Conservation (phyloP, 2,329 filamentous ascomycete genomes). For the Aureobasidium sp. region DNA sequence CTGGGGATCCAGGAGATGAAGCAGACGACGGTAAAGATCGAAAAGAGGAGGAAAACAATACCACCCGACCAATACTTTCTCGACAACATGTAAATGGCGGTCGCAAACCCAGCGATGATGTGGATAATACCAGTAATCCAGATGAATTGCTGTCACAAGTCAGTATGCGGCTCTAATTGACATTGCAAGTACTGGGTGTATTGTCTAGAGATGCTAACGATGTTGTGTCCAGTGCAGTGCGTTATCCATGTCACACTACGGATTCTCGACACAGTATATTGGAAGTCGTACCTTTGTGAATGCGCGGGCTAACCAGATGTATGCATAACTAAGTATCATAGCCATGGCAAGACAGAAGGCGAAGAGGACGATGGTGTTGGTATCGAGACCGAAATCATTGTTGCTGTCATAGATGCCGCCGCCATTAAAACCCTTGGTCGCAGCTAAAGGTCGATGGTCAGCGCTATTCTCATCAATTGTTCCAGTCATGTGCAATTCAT, state of each 20-base stretch:
- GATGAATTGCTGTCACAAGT: conserved; percentile 65
- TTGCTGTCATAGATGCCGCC: conserved; percentile 64
- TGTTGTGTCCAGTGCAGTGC: background rate
- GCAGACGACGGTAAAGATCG: conserved; percentile 70
- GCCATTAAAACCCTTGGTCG: conserved; percentile 56
- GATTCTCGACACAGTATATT: background rate
- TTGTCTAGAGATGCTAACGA: background rate
- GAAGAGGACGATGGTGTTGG: conserved; percentile 82
- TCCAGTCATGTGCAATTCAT: background rate
- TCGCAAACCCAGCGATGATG: conserved; percentile 75
- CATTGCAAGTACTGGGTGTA: background rate
- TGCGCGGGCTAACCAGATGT: conserved; percentile 66
- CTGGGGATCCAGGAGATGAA: conserved; percentile 85
- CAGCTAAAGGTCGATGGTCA: conserved; percentile 29
- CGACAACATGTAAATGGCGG: conserved; percentile 77
- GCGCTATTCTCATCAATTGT: background rate
- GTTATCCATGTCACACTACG: background rate
- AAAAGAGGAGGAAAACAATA: conserved; percentile 79
- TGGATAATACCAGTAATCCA: conserved; percentile 89
- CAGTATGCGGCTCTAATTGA: conserved; percentile 8
- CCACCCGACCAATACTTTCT: conserved; percentile 73
- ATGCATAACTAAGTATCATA: conserved; percentile 66
- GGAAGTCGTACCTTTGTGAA: conserved; percentile 39
- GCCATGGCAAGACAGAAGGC: conserved; percentile 68
- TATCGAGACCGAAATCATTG: conserved; percentile 64